Base-by-base conservation (phyloP, 2,329 filamentous ascomycete genomes). In the Tricladium varicosporioides region DNA sequence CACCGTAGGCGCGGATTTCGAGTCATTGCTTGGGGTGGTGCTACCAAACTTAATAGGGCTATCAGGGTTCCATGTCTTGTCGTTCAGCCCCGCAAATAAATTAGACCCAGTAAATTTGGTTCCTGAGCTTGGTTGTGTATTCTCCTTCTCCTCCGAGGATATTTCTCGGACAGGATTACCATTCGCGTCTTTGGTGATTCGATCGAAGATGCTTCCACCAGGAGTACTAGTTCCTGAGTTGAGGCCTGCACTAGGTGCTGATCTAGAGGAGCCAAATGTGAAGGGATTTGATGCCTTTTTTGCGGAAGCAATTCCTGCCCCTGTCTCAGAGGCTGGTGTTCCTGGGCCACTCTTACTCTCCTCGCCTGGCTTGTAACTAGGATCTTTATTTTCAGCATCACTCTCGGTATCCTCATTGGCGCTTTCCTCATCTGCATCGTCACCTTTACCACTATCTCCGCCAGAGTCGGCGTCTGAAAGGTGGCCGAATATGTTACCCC, bases 401-500 rank as follows among this genome's bases (percentile, higher is more conserved):
- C 73, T 77, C 9, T 73, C 74, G 53, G 74, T 76, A 59, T 76
- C 72, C 16, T 69, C 74, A 22, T 70, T 72, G 54, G 76, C 75
- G 56, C 78, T 75, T 43, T 73, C 74, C 16, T 74, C 77, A 3
- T 70, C 67, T 51, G 74, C 72, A 14, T 76, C 73, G 16, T 76
- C 76, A 15, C 74, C 70, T 56, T 78, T 54, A 1, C 49, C 76
- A 59, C 73, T 76, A 60, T 80, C 77, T 5, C 69, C 73, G 51
- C 79, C 79, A 2, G 54, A 56, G 18, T 58, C 53, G 14, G 73
- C 75, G 64, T 83, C 81, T 1, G 82, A 85, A 7, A 86, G 75
- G 62, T 85, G 80, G 19, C 78, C 78, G 65, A 87, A 87, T 50
- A 85, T 84, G 65, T 86, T 85, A 47, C 70, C 64, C 44, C 53